Evolutionary conservation across 495 filamentous ascomycete genomes (phyloP), one percentile per base, ranked within the genome.

Genomic region (Neurospora sp.): DNA sequence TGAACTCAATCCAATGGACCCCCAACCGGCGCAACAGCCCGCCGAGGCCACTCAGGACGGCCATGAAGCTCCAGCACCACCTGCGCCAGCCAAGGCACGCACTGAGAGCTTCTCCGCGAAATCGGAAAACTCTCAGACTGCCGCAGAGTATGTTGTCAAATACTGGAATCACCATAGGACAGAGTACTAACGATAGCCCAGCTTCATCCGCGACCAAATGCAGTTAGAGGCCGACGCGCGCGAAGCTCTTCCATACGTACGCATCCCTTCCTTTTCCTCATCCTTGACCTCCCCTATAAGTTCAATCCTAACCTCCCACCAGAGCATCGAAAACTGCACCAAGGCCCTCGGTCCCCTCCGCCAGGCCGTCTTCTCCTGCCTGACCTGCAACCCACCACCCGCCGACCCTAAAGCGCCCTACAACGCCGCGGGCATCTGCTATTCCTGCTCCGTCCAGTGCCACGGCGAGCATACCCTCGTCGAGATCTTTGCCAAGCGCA

Each of bases 391-490:
- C 75, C 94, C 96, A 40, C 89, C 93, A 22, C 89, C 92, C 12
- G 71, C 83, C 5, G 85, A 88, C 48, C 76, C 86, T 5, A 84
- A 87, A 70, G 88, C 89, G 8, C 76, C 87, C n/a, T 93, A 91
- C 81, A 88, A 84, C 16, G 85, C 92, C 5, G 96, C 94, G 9
- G 96, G 90, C 27, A 89, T 99, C 73, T 99, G 96, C 84, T 99
- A 99, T 77, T 91, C 93, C 31, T 99, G 96, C 85, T 97, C 93
- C 20, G 96, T 99, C 42, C 89, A 93, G 75, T 99, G 96, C 80
- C 96, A 99, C 76, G 94, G 96, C 70, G 94, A 98, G 78, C 96
- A 98, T 78, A 91, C 88, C 5, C 87, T 99, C 31, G 96, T 98
- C 38, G 96, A 99, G 82, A 92, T 99, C 20, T 99, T 99, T 86